These are phyloP conservation scores for Lagenaria siceraria DNA, from an alignment of 306 rosid species.

Conservation along the genomic window DNA sequence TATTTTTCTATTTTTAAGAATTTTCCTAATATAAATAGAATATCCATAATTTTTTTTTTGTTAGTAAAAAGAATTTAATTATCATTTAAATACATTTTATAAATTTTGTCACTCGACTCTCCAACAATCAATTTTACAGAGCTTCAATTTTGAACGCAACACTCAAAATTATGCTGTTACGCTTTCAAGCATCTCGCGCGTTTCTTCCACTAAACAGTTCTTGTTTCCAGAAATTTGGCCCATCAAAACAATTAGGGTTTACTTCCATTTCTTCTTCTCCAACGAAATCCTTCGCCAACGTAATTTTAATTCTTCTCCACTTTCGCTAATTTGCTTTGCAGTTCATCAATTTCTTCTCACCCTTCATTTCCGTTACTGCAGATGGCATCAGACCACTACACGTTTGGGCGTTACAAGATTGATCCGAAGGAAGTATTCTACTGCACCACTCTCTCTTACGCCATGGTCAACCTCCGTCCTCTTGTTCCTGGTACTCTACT, in stretches of 20 bases:
- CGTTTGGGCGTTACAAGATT: constrained; percentile 64
- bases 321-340: not conserved
- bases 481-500: constrained; percentile 56
- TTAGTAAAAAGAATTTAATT: too few relatives aligned
- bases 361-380: not conserved
- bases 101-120: too few relatives aligned
- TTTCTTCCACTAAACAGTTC: not conserved
- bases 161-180: not conserved
- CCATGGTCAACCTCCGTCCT: constrained; percentile 87
- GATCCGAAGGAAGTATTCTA: constrained; percentile 64
- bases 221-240: not conserved
- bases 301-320: not conserved
- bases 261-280: not conserved
- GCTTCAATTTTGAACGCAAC: not conserved
- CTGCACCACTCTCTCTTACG: constrained; percentile 54
- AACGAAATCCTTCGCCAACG: not conserved
- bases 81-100: too few relatives aligned
- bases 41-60: too few relatives aligned
- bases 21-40: too few relatives aligned
- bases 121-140: not conserved
- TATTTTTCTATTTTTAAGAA: too few relatives aligned
- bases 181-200: not conserved
- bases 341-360: not conserved
- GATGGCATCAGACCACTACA: constrained; percentile 52
- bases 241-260: not conserved